Conservation (phyloP, 2,329 filamentous ascomycete species). For the Calonectria leucothoes region DNA sequence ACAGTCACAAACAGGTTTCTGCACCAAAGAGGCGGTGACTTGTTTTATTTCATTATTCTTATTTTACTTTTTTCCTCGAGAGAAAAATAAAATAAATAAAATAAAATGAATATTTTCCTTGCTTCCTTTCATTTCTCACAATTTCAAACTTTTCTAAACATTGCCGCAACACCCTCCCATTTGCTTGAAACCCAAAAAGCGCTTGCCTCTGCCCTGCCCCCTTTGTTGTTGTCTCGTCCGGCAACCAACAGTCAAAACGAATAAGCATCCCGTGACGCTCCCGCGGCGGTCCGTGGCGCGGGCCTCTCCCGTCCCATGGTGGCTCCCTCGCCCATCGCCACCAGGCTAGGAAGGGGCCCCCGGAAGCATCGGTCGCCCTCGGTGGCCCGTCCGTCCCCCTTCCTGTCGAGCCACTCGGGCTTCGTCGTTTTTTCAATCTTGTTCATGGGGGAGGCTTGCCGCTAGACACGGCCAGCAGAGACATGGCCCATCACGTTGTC, state of each 20-base stretch:
- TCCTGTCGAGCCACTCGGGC: not conserved
- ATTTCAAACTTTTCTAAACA: not conserved
- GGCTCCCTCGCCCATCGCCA: constrained; percentile 25
- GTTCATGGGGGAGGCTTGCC: constrained; percentile 2
- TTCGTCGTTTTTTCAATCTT: too few relatives aligned
- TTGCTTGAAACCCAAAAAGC: not conserved
- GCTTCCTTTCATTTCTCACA: too few relatives aligned
- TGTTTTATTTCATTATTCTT: not conserved
- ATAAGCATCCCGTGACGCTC: constrained; percentile 27
- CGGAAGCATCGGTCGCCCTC: not conserved
- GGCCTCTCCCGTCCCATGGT: constrained; percentile 14
- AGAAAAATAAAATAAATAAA: too few relatives aligned
- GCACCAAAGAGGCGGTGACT: not conserved
- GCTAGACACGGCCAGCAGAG: not conserved
- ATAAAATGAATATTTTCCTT: not conserved
- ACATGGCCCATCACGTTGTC: constrained; percentile 21
- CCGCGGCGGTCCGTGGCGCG: constrained; percentile 39
- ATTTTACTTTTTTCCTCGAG: not conserved
- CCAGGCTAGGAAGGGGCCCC: not conserved
- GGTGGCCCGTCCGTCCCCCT: not conserved
- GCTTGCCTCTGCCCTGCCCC: not conserved
- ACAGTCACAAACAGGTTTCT: constrained; percentile 2
- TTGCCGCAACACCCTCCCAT: not conserved
- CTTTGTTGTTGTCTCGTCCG: not conserved
- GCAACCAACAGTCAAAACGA: not conserved